Percentiles rank a stretch among this genome's conserved stretches.
Evolutionary conservation across 805 yeast species (phyloP).

Genomic region (Yamadazyma philogaea): DNA sequence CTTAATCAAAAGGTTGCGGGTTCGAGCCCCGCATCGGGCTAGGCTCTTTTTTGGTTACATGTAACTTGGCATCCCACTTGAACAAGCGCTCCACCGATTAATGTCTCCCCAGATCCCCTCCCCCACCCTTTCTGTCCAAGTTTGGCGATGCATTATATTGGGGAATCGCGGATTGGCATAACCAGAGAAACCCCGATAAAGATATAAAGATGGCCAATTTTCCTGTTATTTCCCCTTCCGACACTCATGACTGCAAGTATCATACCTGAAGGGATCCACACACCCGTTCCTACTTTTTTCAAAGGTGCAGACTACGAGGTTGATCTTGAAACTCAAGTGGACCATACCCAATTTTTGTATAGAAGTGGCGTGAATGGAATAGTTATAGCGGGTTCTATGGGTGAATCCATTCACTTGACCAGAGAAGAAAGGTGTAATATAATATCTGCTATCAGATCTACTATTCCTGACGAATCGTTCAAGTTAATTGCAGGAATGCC

Average conservation of each 20-base stretch:
- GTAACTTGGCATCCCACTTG: too few relatives aligned
- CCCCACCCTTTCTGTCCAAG: too few relatives aligned
- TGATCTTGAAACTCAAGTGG: conserved; percentile 37
- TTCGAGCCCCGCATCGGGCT: conserved; percentile 37
- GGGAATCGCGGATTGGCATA: too few relatives aligned
- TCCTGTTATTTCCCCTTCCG: too few relatives aligned
- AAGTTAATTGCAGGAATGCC: conserved; percentile 48
- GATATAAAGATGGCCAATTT: too few relatives aligned
- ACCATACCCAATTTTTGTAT: conserved; percentile 42
- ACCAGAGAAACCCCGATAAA: too few relatives aligned
- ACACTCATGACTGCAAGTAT: too few relatives aligned
- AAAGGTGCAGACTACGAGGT: conserved; percentile 31
- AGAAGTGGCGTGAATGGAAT: conserved; percentile 47
- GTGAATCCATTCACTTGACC: conserved; percentile 51
- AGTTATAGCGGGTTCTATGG: conserved; percentile 53
- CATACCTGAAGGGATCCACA: conserved; percentile 44
- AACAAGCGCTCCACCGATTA: too few relatives aligned
- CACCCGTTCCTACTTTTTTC: conserved; percentile 57
- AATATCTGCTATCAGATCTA: conserved; percentile 25
- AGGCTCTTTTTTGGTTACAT: conserved; percentile 13
- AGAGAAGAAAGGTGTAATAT: conserved; percentile 40
- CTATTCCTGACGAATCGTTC: conserved; percentile 16
- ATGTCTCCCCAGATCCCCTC: too few relatives aligned
- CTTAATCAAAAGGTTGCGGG: conserved; percentile 33
- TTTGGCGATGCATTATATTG: too few relatives aligned